A percentile compares a stretch with the other conserved stretches of the same genome.
Evolutionary conservation across 2,329 filamentous ascomycete species (phyloP).

Genomic region (Monilinia fructigena): DNA sequence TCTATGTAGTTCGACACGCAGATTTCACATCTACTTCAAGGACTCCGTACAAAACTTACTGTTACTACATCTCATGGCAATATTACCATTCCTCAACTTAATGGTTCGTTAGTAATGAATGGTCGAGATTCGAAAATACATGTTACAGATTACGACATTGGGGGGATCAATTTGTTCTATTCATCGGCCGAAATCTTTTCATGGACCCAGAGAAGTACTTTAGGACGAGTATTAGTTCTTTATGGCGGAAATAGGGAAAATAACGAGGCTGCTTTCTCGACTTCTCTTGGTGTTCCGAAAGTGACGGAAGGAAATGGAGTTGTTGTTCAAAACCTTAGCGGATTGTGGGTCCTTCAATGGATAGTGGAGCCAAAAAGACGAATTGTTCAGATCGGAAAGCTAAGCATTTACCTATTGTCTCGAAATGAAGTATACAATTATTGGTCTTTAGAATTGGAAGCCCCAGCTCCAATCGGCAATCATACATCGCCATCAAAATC

Average conservation of each 20-base stretch:
- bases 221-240: constrained; percentile 58
- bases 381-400: constrained; percentile 47
- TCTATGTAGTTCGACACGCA: constrained; percentile 65
- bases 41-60: constrained; percentile 37
- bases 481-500: constrained; percentile 22
- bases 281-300: constrained; percentile 5
- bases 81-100: constrained; percentile 56
- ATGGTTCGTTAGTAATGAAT: constrained; percentile 54
- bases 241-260: constrained; percentile 60
- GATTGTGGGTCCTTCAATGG: constrained; percentile 51
- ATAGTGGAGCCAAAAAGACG: constrained; percentile 48
- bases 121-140: constrained; percentile 65
- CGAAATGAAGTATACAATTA: constrained; percentile 65
- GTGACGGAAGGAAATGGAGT: constrained; percentile 15
- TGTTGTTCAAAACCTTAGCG: background rate
- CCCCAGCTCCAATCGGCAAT: constrained; percentile 16
- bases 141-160: constrained; percentile 62
- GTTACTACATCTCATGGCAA: constrained; percentile 56
- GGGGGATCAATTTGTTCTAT: constrained; percentile 57
- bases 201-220: constrained; percentile 56
- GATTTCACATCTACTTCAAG: constrained; percentile 46
- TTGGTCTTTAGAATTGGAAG: constrained; percentile 48
- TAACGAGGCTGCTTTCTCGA: constrained; percentile 52
- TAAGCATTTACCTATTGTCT: constrained; percentile 43
- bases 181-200: constrained; percentile 67